phyloP scores from a whole-genome alignment of 2,329 filamentous ascomycete genomes.

The Xylaria sp. region DNA sequence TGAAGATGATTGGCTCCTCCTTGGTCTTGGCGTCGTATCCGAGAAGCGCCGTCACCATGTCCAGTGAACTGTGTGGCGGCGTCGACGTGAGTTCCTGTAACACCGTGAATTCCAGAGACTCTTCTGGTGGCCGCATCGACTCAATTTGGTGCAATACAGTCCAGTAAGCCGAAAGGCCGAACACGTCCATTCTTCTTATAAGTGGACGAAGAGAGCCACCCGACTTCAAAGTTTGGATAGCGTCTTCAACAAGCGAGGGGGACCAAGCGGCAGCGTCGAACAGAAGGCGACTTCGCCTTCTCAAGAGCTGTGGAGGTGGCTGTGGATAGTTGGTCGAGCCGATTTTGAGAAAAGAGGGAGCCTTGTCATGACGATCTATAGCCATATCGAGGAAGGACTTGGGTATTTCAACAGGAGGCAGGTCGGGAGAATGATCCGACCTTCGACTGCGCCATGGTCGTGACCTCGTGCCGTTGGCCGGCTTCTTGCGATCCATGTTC shows the following conservation, averaged over 20 bases:
- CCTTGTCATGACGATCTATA: conserved; percentile 54
- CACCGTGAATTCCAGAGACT: too few species aligned
- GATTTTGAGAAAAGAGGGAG: conserved; percentile 25
- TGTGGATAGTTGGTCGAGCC: conserved; percentile 3
- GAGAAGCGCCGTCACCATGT: conserved; percentile 17
- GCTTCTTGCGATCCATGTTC: conserved; percentile 44
- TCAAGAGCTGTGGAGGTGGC: neutral
- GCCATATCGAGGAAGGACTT: conserved; percentile 66
- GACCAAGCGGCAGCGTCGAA: conserved; percentile 37
- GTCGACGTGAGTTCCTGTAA: conserved; percentile 10
- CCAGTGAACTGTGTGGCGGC: conserved; percentile 5
- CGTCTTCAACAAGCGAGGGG: conserved; percentile 24
- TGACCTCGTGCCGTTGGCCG: conserved; percentile 39
- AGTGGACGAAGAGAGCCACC: conserved; percentile 11
- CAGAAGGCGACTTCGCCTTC: neutral
- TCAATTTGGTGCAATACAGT: conserved; percentile 19
- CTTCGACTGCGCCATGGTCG: conserved; percentile 46
- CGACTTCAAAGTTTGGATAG: conserved; percentile 25
- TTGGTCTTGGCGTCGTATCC: neutral
- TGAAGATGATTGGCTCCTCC: neutral
- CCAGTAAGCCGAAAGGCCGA: conserved; percentile 21
- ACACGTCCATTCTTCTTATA: conserved; percentile 22
- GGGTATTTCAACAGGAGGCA: conserved; percentile 67
- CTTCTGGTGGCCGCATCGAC: neutral
- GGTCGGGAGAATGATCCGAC: conserved; percentile 58